phyloP scores from a whole-genome alignment of 352 stramenopile species.

The Globisporangium splendens region DNA sequence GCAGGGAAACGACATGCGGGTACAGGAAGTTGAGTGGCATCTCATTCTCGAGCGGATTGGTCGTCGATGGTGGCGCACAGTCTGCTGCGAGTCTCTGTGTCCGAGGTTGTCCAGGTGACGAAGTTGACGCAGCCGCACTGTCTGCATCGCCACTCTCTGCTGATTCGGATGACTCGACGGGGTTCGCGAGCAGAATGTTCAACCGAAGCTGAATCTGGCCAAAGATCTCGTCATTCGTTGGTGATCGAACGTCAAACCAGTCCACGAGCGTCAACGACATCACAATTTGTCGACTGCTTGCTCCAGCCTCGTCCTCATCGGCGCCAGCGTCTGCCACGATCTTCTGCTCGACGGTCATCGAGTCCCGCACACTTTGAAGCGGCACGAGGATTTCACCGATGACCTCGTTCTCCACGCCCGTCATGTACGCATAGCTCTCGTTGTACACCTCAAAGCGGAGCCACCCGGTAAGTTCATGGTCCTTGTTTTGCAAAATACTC shows the following conservation, averaged over 20 bases:
- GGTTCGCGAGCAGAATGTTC: slow-evolving; percentile 68
- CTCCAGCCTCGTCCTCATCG: slow-evolving; percentile 9
- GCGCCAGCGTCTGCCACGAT: slow-evolving; percentile 33
- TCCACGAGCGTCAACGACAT: slow-evolving; percentile 68
- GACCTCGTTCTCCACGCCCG: slow-evolving; percentile 65
- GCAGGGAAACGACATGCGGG: slow-evolving; percentile 65
- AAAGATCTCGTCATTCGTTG: slow-evolving; percentile 49
- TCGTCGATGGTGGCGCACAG: slow-evolving; percentile 30
- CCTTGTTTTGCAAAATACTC: slow-evolving; percentile 19
- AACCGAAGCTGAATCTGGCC: slow-evolving; percentile 74
- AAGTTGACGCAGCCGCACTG: neutral
- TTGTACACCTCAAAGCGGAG: slow-evolving; percentile 74
- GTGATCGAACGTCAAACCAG: slow-evolving; percentile 74
- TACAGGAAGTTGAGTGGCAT: slow-evolving; percentile 72
- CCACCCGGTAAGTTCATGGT: slow-evolving; percentile 50
- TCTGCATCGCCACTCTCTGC: slow-evolving; percentile 16
- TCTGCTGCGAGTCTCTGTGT: slow-evolving; percentile 37
- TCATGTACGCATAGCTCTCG: slow-evolving; percentile 77
- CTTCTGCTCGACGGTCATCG: slow-evolving; percentile 62
- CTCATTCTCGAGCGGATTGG: slow-evolving; percentile 50
- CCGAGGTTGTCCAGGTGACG: slow-evolving; percentile 7
- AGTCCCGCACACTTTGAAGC: slow-evolving; percentile 58
- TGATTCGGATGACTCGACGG: slow-evolving; percentile 16
- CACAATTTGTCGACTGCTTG: slow-evolving; percentile 33
- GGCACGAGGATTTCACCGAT: slow-evolving; percentile 73